A percentile compares a stretch with the other conserved stretches of the same genome.
Conservation (phyloP, 108 stramenopile species). For the Nitzschia sp. region DNA sequence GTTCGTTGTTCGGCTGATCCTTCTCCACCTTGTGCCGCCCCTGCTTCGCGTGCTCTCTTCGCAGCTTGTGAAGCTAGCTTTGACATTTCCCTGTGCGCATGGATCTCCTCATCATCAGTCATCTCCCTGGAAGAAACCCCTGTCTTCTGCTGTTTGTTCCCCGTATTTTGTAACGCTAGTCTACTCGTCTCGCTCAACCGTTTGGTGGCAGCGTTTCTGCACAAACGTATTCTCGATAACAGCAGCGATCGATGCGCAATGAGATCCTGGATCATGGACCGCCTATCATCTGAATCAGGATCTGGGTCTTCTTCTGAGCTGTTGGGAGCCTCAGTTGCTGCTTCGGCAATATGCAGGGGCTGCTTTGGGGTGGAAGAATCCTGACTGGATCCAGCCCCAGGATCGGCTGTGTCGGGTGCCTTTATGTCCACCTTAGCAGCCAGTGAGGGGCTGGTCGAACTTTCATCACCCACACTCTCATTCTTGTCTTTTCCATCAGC, state of each 20-base stretch:
- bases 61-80: slow-evolving; percentile 30
- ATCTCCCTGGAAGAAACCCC: background rate
- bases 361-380: background rate
- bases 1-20: slow-evolving; percentile 35
- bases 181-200: slow-evolving; percentile 18
- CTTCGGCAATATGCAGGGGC: background rate
- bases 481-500: background rate
- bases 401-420: background rate
- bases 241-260: slow-evolving; percentile 39
- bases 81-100: slow-evolving; percentile 29
- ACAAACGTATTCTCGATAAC: slow-evolving; percentile 31
- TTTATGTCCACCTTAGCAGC: background rate
- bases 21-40: background rate
- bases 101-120: slow-evolving; percentile 40
- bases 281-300: slow-evolving; percentile 14
- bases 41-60: slow-evolving; percentile 28
- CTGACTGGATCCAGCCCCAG: background rate
- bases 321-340: background rate
- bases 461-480: background rate
- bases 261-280: slow-evolving; percentile 25
- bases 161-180: background rate
- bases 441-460: background rate
- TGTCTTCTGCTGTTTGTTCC: background rate
- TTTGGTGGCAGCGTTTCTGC: slow-evolving; percentile 37
- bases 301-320: background rate